A percentile compares a stretch with the other conserved stretches of the same genome.
Conservation (phyloP, 768 basidiomycete species). For the Trametes cingulata region DNA sequence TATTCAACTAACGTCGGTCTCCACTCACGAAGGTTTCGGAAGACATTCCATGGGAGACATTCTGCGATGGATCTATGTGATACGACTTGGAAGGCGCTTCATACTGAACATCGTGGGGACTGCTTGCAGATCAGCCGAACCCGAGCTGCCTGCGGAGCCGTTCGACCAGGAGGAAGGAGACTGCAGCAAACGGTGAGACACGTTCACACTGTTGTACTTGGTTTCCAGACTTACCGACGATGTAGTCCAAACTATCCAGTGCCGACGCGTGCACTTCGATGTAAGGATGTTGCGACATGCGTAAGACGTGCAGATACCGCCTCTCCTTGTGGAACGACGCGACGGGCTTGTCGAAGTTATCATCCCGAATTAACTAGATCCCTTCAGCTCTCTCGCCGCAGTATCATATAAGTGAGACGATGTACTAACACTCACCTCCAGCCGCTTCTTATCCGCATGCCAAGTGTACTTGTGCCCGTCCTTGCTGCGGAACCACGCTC, state of each 20-base stretch:
- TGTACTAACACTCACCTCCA: conserved; percentile 23
- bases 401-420: background rate
- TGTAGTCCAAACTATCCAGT: conserved; percentile 36
- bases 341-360: conserved; percentile 32
- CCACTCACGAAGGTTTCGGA: too few relatives aligned
- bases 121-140: background rate
- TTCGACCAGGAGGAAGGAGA: conserved; percentile 36
- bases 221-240: conserved; percentile 35
- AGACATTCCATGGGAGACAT: too few relatives aligned
- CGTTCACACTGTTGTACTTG: background rate
- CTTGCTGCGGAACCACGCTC: conserved; percentile 29
- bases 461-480: conserved; percentile 34
- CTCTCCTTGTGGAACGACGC: conserved; percentile 38
- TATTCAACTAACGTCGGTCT: too few relatives aligned
- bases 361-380: conserved; percentile 35
- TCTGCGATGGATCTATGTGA: background rate
- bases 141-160: conserved; percentile 27
- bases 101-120: background rate
- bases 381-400: background rate
- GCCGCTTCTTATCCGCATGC: conserved; percentile 21
- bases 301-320: conserved; percentile 36
- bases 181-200: conserved; percentile 21
- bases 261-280: conserved; percentile 37
- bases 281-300: conserved; percentile 39
- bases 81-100: background rate